Base-by-base conservation (phyloP, 2,329 filamentous ascomycete species). In the Plenodomus tracheiphilus region DNA sequence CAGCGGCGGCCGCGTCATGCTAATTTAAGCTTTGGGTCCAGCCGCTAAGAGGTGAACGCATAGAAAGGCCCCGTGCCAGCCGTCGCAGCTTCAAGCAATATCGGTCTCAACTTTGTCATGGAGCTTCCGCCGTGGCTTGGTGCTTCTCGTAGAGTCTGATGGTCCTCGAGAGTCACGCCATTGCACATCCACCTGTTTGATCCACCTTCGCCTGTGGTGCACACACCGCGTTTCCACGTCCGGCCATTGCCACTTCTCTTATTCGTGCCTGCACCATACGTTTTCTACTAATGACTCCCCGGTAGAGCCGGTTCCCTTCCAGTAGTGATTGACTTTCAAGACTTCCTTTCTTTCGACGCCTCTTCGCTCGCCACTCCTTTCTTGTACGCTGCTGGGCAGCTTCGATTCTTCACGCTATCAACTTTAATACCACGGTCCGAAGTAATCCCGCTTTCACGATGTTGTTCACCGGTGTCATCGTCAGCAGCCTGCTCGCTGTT, bases 381-480 rank as follows among this genome's bases (percentile, higher is more conserved):
- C 60, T 52, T 48, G 48, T 54, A 56, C 56, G 70, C 70, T 72
- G 70, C 70, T 69, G 70, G 59, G 56, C 70, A 70, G 70, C 66
- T 43, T 51, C 53, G 61, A 62, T 35, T 51, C 43, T 54, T 63
- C 51, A 32, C 50, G 46, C 54, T 58, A 57, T 46, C 57, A 39
- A 59, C 59, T 69, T 70, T 72, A 72, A 72, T 71, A 65, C 46
- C 61, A 45, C 59, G 49, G 48, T 49, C 35, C 54, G 58, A 57
- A 43, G 61, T 71, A 68, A 69, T 71, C 64, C 52, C 49, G 39
- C 41, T 47, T 47, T 49, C 46, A 58, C 49, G 20, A 73, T 73
- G 70, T 54, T 70, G 11, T 62, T 68, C 63, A 58, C 62, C 44
- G 58, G 43, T 30, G 59, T 56, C 58, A 54, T 67, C 16, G 21